Evolutionary conservation across 495 filamentous ascomycete species (phyloP).

Genomic region (Hypoxylon cercidicola): DNA sequence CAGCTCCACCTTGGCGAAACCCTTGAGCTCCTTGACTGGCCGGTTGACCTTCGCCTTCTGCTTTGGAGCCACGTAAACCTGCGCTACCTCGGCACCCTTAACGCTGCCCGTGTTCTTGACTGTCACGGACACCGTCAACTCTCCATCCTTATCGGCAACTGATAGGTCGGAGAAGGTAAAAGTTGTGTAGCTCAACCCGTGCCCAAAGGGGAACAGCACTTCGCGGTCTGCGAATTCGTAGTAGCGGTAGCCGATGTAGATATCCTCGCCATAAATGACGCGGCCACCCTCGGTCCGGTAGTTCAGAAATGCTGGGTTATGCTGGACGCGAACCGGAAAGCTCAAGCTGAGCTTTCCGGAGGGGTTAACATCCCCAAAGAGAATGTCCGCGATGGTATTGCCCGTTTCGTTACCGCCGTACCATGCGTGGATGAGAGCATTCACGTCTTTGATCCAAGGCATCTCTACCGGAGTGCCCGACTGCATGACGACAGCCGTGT

Average conservation of each 20-base stretch:
- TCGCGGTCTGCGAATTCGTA: slow-evolving; percentile 73
- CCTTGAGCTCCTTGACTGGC: slow-evolving; percentile 76
- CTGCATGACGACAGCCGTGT: slow-evolving; percentile 73
- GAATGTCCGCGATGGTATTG: slow-evolving; percentile 72
- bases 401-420: slow-evolving; percentile 75
- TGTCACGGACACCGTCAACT: slow-evolving; percentile 56
- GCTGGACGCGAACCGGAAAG: slow-evolving; percentile 72
- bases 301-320: slow-evolving; percentile 81
- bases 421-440: slow-evolving; percentile 70
- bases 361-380: slow-evolving; percentile 74
- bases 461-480: slow-evolving; percentile 77
- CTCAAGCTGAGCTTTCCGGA: slow-evolving; percentile 73
- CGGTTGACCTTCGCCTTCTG: slow-evolving; percentile 62
- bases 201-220: slow-evolving; percentile 77
- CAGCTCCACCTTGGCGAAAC: slow-evolving; percentile 75
- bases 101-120: slow-evolving; percentile 67
- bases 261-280: slow-evolving; percentile 79
- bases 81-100: slow-evolving; percentile 75
- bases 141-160: slow-evolving; percentile 47
- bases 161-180: slow-evolving; percentile 67
- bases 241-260: slow-evolving; percentile 81
- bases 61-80: slow-evolving; percentile 65
- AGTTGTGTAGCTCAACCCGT: slow-evolving; percentile 77
- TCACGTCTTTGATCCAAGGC: slow-evolving; percentile 70
- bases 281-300: slow-evolving; percentile 75